Evolutionary conservation across 371 early-diverging fungal genomes (phyloP).

Genomic region (Choanephora cucurbitarum): DNA sequence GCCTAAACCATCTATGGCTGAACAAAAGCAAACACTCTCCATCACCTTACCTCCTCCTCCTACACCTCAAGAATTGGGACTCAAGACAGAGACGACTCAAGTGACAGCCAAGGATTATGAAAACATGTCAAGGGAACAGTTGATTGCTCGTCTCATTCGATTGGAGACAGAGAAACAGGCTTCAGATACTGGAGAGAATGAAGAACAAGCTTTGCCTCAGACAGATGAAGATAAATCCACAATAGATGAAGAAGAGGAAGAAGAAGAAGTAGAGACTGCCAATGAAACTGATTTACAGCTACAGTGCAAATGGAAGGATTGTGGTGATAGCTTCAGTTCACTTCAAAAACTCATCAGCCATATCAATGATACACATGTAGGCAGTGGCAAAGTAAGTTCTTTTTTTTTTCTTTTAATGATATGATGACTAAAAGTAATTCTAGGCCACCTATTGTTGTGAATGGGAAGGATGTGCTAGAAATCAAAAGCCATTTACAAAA

Average conservation of each 20-base stretch:
- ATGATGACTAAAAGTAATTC: too few relatives aligned
- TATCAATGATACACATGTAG: conserved; percentile 64
- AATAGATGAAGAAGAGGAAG: conserved; percentile 29
- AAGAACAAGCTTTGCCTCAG: not conserved
- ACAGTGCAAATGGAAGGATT: conserved; percentile 64
- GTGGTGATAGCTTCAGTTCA: conserved; percentile 45
- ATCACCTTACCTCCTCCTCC: conserved; percentile 39
- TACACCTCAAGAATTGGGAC: conserved; percentile 39
- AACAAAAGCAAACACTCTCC: conserved; percentile 21
- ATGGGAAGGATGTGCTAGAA: conserved; percentile 82
- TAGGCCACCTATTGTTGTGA: conserved; percentile 76
- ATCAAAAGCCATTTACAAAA: conserved; percentile 80
- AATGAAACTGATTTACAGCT: not conserved
- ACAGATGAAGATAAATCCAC: conserved; percentile 21
- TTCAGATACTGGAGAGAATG: too few relatives aligned
- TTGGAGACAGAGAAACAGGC: conserved; percentile 18
- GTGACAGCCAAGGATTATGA: conserved; percentile 21
- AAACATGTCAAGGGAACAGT: conserved; percentile 26
- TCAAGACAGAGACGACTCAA: too few relatives aligned
- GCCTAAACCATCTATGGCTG: conserved; percentile 17
- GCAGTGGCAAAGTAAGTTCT: conserved; percentile 70
- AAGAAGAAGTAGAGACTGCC: conserved; percentile 12
- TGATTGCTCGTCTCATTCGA: conserved; percentile 24
- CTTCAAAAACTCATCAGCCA: conserved; percentile 60
- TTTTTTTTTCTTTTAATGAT: too few relatives aligned